Base-by-base conservation (phyloP, 2,329 filamentous ascomycete genomes). In the Fusarium proliferatum region DNA sequence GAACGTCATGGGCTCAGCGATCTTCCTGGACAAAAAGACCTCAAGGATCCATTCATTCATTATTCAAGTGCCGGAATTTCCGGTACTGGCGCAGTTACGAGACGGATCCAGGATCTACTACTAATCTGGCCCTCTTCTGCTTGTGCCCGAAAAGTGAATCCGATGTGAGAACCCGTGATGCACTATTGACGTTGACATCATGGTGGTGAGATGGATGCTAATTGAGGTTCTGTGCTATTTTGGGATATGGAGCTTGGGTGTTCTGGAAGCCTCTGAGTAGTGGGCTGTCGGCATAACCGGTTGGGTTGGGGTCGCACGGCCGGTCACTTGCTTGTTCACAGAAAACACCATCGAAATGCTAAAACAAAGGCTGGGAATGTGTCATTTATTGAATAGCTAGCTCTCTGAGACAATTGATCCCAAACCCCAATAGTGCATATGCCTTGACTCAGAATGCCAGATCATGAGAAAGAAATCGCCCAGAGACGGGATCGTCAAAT, bases 161-260 rank as follows among this genome's bases (percentile, higher is more conserved):
- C 38, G 15, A 53, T 28, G 49, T 45, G 19, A 36, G 39, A 39
- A 65, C 46, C 59, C 41, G 28, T 55, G 64, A 74, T 72, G 56
- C 66, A 64, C 64, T 64, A 59, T 64, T 39, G 64, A 26, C 48
- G 52, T 69, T 74, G 71, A 74, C 71, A 72, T 74, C 71, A 74
- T 72, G 71, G 68, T 74, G 71, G 71, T 74, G 53, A 74, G 71
- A 72, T 11, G 30, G 30, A 12, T 62, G 52, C 30, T 48, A 58
- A 61, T 41, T 33, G 33, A n/a, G 16, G 19, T 28, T 13, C 26
- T 41, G 33, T 72, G 42, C 71, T 73, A 74, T 74, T 74, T 74
- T 55, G 55, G 63, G 63, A 71, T 16, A 61, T 60, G 52, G 41
- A 48, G 52, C 51, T 64, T 71, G 41, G 34, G 28, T n/a, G 23